These are phyloP conservation scores for Phytophthora tentaculata DNA, from an alignment of 352 stramenopile species.

Conservation along the genomic window DNA sequence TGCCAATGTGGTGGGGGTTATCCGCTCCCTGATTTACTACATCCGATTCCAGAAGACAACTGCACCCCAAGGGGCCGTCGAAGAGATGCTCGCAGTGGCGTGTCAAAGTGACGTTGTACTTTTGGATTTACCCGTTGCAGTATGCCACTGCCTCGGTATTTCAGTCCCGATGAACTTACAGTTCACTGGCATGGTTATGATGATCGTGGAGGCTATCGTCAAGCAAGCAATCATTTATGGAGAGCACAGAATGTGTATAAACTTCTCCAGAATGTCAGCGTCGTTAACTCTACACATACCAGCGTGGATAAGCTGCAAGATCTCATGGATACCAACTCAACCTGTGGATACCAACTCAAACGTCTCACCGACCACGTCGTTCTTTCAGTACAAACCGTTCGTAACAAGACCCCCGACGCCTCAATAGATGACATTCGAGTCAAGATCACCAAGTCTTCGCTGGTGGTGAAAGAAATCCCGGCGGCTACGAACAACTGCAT, in stretches of 20 bases:
- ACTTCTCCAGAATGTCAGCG: conserved; percentile 19
- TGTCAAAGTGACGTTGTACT: conserved; percentile 51
- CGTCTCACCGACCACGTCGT: conserved; percentile 30
- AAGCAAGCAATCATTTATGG: conserved; percentile 28
- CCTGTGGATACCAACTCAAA: conserved; percentile 33
- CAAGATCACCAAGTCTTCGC: conserved; percentile 21
- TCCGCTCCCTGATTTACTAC: conserved; percentile 36
- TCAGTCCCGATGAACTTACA: conserved; percentile 23
- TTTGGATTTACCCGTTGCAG: conserved; percentile 52
- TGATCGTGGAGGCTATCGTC: conserved; percentile 30
- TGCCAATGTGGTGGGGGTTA: conserved; percentile 18
- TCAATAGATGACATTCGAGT: conserved; percentile 23
- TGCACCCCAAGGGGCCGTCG: conserved; percentile 19
- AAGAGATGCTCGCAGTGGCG: conserved; percentile 19
- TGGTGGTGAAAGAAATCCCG: conserved; percentile 23
- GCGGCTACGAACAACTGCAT: conserved; percentile 28
- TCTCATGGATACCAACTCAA: conserved; percentile 31
- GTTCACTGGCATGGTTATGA: conserved; percentile 12
- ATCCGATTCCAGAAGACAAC: conserved; percentile 28
- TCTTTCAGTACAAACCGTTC: conserved; percentile 21
- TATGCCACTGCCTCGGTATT: conserved; percentile 55
- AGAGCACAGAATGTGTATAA: conserved; percentile 28
- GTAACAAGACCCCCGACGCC: conserved; percentile 10
- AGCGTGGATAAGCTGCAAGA: conserved; percentile 29
- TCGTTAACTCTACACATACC: conserved; percentile 14